Conservation (phyloP, 345 rosid species). For the Pistacia atlantica region DNA sequence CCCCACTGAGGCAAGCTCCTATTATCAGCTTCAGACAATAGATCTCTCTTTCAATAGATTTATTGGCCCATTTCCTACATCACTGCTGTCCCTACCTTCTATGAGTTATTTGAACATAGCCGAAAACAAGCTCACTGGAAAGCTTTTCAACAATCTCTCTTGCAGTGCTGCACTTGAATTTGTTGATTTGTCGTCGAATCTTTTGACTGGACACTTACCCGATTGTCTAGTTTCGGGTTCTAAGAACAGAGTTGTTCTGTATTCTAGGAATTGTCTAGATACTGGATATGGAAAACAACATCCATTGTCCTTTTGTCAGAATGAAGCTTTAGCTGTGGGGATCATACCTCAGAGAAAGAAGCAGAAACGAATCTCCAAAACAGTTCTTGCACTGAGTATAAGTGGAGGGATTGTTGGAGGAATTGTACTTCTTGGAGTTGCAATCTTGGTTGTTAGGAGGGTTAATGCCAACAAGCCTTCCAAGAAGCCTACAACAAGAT, state of each 20-base stretch:
- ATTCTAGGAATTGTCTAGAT: conserved; percentile 68
- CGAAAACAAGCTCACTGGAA: conserved; percentile 81
- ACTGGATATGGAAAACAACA: conserved; percentile 53
- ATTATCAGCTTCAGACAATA: conserved; percentile 73
- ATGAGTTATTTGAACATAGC: conserved; percentile 65
- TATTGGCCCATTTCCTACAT: conserved; percentile 74
- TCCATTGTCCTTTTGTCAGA: conserved; percentile 68
- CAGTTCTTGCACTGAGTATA: conserved; percentile 51
- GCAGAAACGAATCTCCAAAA: conserved; percentile 33
- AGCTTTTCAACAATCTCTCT: conserved; percentile 70
- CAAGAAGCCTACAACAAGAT: conserved; percentile 52
- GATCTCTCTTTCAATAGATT: conserved; percentile 82
- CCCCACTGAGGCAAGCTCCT: conserved; percentile 55
- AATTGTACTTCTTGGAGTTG: conserved; percentile 45
- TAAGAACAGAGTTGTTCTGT: conserved; percentile 45
- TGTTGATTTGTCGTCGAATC: conserved; percentile 86
- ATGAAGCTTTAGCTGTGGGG: conserved; percentile 94
- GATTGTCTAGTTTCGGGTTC: conserved; percentile 54
- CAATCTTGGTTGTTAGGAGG: conserved; percentile 51
- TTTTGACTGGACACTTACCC: conserved; percentile 77
- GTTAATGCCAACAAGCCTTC: conserved; percentile 29
- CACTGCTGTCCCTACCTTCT: conserved; percentile 68
- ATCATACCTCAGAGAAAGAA: conserved; percentile 56
- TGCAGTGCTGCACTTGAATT: conserved; percentile 57
- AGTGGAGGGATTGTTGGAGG: conserved; percentile 66